A percentile compares a stretch with the other conserved stretches of the same genome.
Evolutionary conservation across 441 rosid genomes (phyloP).

Genomic region (Aquilaria agallochum): DNA sequence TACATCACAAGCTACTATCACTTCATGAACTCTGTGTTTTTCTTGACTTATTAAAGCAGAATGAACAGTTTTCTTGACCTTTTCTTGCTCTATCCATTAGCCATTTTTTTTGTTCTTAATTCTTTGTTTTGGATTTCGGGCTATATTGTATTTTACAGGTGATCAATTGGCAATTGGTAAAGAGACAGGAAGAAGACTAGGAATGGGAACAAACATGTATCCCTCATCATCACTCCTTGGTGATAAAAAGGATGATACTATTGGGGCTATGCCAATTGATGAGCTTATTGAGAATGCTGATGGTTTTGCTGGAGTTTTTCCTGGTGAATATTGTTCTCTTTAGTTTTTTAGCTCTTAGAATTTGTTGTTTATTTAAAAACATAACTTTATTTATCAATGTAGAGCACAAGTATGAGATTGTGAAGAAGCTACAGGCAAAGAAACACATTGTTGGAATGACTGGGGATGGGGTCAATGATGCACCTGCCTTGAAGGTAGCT

Average conservation of each 20-base stretch:
- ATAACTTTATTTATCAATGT: constrained; percentile 13
- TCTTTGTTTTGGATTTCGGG: background rate
- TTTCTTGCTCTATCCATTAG: background rate
- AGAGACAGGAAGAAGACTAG: constrained; percentile 65
- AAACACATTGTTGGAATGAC: constrained; percentile 66
- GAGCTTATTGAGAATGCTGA: constrained; percentile 53
- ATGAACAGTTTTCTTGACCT: background rate
- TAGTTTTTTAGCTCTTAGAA: constrained; percentile 1
- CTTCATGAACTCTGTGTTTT: background rate
- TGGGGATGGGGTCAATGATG: constrained; percentile 64
- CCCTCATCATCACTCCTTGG: constrained; percentile 62
- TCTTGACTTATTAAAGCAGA: background rate
- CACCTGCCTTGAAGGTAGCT: constrained; percentile 57
- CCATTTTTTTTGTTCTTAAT: background rate
- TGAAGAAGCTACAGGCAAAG: constrained; percentile 44
- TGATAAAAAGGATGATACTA: constrained; percentile 28
- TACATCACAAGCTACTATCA: too few relatives aligned
- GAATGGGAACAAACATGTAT: constrained; percentile 70
- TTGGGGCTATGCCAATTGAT: constrained; percentile 37
- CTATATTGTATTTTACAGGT: constrained; percentile 27
- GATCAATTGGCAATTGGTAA: constrained; percentile 65
- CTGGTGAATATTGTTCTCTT: constrained; percentile 21
- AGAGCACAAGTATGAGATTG: constrained; percentile 66
- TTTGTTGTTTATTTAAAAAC: background rate
- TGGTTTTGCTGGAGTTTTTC: constrained; percentile 66